Conservation (phyloP, 2,329 filamentous ascomycete genomes). For the Verticillium longisporum region DNA sequence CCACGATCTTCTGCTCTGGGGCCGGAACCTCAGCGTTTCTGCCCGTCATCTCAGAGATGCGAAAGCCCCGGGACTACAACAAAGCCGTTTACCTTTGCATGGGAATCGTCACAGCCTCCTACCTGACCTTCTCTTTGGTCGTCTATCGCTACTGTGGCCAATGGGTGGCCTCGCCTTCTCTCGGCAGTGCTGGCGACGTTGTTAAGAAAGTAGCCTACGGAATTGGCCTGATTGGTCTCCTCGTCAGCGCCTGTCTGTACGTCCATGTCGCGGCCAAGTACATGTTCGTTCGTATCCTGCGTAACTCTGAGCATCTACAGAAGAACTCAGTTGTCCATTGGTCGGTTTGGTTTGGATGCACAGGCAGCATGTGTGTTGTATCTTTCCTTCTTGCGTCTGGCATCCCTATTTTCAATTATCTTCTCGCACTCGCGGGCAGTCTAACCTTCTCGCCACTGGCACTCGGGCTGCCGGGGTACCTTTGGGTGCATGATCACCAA, state of each 20-base stretch:
- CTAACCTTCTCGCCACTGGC: conserved; percentile 27
- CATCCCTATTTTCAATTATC: conserved; percentile 27
- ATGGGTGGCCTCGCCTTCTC: conserved; percentile 55
- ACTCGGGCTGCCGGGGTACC: conserved; percentile 24
- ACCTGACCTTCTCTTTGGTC: conserved; percentile 51
- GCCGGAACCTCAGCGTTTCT: conserved; percentile 55
- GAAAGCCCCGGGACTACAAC: conserved; percentile 48
- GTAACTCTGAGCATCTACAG: conserved; percentile 27
- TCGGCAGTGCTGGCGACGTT: conserved; percentile 51
- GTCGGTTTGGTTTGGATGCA: conserved; percentile 27
- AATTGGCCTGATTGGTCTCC: conserved; percentile 46
- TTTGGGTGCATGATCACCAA: conserved; percentile 27
- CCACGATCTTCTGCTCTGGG: conserved; percentile 53
- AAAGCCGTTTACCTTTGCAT: conserved; percentile 55
- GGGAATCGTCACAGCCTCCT: conserved; percentile 48
- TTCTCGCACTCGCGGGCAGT: conserved; percentile 22
- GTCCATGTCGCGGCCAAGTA: conserved; percentile 32
- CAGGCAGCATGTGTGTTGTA: conserved; percentile 17
- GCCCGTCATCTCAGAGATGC: conserved; percentile 61
- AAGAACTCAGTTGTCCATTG: conserved; percentile 26
- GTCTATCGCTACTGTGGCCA: conserved; percentile 56
- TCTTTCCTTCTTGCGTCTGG: conserved; percentile 23
- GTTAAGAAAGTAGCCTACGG: conserved; percentile 58
- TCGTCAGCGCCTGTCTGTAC: conserved; percentile 32
- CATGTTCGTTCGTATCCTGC: conserved; percentile 29